Evolutionary conservation across 1,284 basidiomycete species (phyloP).

Genomic region (Cystobasidium sp.): DNA sequence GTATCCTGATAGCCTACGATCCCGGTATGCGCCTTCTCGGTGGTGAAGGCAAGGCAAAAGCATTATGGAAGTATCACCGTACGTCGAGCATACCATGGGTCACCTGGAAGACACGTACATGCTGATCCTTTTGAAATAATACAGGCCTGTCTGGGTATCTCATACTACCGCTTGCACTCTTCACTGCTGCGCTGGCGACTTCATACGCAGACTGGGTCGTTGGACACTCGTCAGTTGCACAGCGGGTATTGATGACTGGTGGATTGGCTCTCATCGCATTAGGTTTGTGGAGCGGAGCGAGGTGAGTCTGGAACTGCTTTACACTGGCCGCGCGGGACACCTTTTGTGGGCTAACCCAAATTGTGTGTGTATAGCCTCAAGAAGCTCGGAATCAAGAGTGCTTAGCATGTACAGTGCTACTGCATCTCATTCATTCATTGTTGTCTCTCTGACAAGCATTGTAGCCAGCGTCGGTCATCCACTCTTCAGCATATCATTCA

Average conservation of each 20-base stretch:
- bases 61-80: conserved; percentile 52
- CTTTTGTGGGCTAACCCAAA: background rate
- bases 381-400: conserved; percentile 36
- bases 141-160: conserved; percentile 48
- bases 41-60: conserved; percentile 45
- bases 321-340: too few species aligned
- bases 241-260: conserved; percentile 42
- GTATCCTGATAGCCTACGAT: conserved; percentile 47
- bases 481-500: too few species aligned
- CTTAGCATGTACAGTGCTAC: background rate
- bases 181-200: conserved; percentile 49
- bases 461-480: too few species aligned
- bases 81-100: background rate
- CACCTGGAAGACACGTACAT: background rate
- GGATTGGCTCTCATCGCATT: conserved; percentile 44
- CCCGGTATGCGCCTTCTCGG: conserved; percentile 46
- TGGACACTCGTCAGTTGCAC: conserved; percentile 36
- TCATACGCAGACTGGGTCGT: conserved; percentile 49
- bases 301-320: background rate
- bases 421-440: too few species aligned
- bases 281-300: conserved; percentile 35
- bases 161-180: conserved; percentile 45
- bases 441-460: too few species aligned
- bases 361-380: conserved; percentile 8
- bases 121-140: background rate